phyloP scores from a whole-genome alignment of 176 grass and related monocot species.

The Pontederia paniculata region DNA sequence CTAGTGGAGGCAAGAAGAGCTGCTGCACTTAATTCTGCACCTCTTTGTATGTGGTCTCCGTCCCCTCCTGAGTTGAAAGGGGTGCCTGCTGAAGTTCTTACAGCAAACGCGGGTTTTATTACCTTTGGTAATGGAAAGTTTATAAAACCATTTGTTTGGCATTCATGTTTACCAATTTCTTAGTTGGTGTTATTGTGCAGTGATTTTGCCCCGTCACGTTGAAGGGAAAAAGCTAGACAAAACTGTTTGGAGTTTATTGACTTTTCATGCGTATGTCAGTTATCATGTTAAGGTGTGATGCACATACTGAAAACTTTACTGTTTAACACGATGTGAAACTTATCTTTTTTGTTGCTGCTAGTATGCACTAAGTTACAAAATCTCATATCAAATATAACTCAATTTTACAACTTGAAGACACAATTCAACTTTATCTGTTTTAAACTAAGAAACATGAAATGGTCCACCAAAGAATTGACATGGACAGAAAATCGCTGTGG shows the following conservation, averaged over 20 bases:
- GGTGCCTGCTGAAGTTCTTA: constrained; percentile 55
- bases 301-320: constrained; percentile 16
- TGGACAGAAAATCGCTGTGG: too few species aligned
- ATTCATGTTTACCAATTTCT: constrained; percentile 10
- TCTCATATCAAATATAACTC: too few species aligned
- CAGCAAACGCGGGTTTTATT: constrained; percentile 98
- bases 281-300: constrained; percentile 96
- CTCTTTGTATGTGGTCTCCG: constrained; percentile 88
- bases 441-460: too few species aligned
- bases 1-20: constrained; percentile 96
- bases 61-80: constrained; percentile 81
- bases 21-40: constrained; percentile 70
- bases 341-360: background rate
- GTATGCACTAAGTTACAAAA: too few species aligned
- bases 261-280: constrained; percentile 99
- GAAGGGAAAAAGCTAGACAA: constrained; percentile 83
- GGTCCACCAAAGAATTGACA: too few species aligned
- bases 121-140: constrained; percentile 77
- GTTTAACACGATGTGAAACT: background rate
- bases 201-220: constrained; percentile 81
- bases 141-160: constrained; percentile 1
- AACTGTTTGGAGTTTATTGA: constrained; percentile 97
- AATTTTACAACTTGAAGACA: too few species aligned
- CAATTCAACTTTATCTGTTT: too few species aligned
- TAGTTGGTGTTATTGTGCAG: constrained; percentile 42